These are phyloP conservation scores for Kurtzmaniella quercitrusa DNA, from an alignment of 1,139 yeast genomes.

Conservation along the genomic window DNA sequence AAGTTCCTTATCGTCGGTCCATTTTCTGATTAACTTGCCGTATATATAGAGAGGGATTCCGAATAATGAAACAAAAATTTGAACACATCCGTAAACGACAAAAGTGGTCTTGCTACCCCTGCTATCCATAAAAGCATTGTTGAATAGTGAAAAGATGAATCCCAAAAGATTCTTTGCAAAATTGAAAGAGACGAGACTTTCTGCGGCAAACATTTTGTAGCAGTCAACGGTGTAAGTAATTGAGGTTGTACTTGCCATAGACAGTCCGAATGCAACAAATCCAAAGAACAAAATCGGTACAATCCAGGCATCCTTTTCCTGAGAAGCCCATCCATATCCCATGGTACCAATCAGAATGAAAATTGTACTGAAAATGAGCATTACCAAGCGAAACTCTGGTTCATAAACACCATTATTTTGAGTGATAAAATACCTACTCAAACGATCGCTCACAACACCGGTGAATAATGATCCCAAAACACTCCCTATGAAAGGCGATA, in stretches of 20 bases:
- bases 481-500: slow-evolving; percentile 59
- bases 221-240: slow-evolving; percentile 60
- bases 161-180: slow-evolving; percentile 54
- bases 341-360: slow-evolving; percentile 47
- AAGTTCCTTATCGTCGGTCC: slow-evolving; percentile 45
- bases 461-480: slow-evolving; percentile 53
- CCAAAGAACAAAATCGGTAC: slow-evolving; percentile 58
- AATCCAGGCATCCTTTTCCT: slow-evolving; percentile 49
- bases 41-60: slow-evolving; percentile 54
- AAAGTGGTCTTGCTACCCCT: slow-evolving; percentile 48
- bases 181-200: slow-evolving; percentile 54
- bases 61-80: slow-evolving; percentile 43
- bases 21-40: slow-evolving; percentile 49
- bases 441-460: slow-evolving; percentile 47
- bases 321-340: slow-evolving; percentile 62
- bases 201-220: slow-evolving; percentile 57
- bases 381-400: slow-evolving; percentile 57
- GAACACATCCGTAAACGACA: slow-evolving; percentile 51
- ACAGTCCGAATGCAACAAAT: slow-evolving; percentile 54
- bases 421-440: slow-evolving; percentile 34
- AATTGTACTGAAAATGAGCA: slow-evolving; percentile 50
- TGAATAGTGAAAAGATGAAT: slow-evolving; percentile 55
- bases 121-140: slow-evolving; percentile 39
- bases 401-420: slow-evolving; percentile 54
- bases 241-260: slow-evolving; percentile 58